Base-by-base conservation (phyloP, 2,329 filamentous ascomycete species). In the Colletotrichum godetiae region DNA sequence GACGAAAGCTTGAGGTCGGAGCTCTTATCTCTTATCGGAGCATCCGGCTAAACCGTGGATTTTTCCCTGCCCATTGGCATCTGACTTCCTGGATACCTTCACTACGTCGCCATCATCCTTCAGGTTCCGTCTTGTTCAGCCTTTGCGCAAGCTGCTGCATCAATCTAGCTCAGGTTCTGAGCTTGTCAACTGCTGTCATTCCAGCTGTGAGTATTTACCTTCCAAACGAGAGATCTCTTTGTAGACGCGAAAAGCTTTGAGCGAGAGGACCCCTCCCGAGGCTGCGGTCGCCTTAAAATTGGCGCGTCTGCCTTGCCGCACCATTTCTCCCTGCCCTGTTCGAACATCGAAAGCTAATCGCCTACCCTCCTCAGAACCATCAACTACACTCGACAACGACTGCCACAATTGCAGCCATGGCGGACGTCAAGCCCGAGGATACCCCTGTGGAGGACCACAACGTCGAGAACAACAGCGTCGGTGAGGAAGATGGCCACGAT, bases 401-500 rank as follows among this genome's bases (percentile, higher is more conserved):
- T 49, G n/a, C 31, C 19, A 49, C 29, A 7, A 46, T 35, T 46
- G 58, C 61, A 67, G 68, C 31, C 61, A 81, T 81, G 80, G 72
- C 78, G 56, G 79, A 80, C 65, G 67, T 74, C 53, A 78, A 81
- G 73, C 73, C 73, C 56, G 79, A 81, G 46, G 79, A 81, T 62
- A 67, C 74, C 68, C 72, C 72, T 60, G 72, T 78, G 56, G 79
- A 81, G 74, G 75, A 78, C 69, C 78, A 77, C 68, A 79, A 84
- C 60, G 79, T 80, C 67, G 82, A 84, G 68, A 68, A 73, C 61
- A 64, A 69, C 60, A 65, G 58, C 62, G 73, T 67, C 62, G 74
- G 73, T 27, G 81, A 82, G 53, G 84, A 85, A 67, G 84, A 86
- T 74, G 83, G 81, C 71, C 85, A 86, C 76, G 85, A 87, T 76